These are phyloP conservation scores for Lentithecium fluviatile DNA, from an alignment of 495 filamentous ascomycete species.

Conservation along the genomic window DNA sequence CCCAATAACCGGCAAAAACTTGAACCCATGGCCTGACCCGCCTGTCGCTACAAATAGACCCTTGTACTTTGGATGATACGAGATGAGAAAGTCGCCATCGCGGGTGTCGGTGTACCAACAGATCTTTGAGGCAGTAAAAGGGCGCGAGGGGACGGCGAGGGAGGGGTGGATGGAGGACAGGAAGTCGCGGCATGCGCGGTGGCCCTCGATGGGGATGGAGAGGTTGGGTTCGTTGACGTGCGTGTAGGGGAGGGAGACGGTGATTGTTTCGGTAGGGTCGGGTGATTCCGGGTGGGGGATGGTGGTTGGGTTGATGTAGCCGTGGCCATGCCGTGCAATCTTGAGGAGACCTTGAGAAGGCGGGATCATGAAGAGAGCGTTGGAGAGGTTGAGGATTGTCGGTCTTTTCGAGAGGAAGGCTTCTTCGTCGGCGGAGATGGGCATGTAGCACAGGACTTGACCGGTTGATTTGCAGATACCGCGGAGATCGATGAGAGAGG, in stretches of 20 bases:
- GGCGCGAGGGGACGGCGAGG: slow-evolving; percentile 63
- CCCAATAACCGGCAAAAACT: slow-evolving; percentile 53
- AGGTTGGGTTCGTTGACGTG: slow-evolving; percentile 44
- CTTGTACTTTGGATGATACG: slow-evolving; percentile 32
- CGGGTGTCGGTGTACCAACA: slow-evolving; percentile 48
- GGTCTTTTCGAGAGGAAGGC: slow-evolving; percentile 61
- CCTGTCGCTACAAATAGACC: slow-evolving; percentile 52
- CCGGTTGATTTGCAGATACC: slow-evolving; percentile 74
- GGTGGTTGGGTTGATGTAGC: slow-evolving; percentile 68
- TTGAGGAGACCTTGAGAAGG: slow-evolving; percentile 71
- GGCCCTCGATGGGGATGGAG: slow-evolving; percentile 58
- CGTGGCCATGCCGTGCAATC: slow-evolving; percentile 76
- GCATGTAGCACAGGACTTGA: slow-evolving; percentile 75
- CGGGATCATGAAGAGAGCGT: slow-evolving; percentile 81
- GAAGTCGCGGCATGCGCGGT: slow-evolving; percentile 59
- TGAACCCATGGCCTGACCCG: slow-evolving; percentile 54
- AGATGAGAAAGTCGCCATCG: slow-evolving; percentile 38
- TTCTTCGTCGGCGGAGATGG: slow-evolving; percentile 68
- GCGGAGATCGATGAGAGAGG: slow-evolving; percentile 71
- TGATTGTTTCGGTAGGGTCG: slow-evolving; percentile 38
- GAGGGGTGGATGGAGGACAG: slow-evolving; percentile 63
- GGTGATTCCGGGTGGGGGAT: slow-evolving; percentile 44
- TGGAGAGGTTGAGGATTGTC: slow-evolving; percentile 73
- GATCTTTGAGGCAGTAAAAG: slow-evolving; percentile 66
- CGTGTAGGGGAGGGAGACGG: slow-evolving; percentile 52